phyloP scores from a whole-genome alignment of 345 rosid genomes.

The Microcos paniculata region DNA sequence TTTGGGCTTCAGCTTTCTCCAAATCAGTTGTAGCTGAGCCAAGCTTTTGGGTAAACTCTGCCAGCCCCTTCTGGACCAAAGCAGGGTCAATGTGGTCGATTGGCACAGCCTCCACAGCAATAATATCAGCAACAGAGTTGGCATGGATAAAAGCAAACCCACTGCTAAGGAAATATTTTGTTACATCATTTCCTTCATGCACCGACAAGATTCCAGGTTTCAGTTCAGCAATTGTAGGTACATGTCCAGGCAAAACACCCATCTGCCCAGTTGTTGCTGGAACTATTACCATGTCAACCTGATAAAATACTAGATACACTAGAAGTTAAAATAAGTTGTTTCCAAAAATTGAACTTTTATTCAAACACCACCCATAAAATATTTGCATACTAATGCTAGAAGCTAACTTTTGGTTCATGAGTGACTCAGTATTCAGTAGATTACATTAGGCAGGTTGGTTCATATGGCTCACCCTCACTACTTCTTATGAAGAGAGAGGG shows the following conservation, averaged over 20 bases:
- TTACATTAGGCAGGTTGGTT: not conserved
- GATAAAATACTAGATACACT: slow-evolving; percentile 17
- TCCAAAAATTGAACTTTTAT: not conserved
- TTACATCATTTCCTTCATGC: slow-evolving; percentile 71
- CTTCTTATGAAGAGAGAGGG: not conserved
- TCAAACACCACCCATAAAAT: not conserved
- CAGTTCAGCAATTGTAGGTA: slow-evolving; percentile 80
- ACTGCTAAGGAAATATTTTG: slow-evolving; percentile 83
- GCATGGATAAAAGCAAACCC: slow-evolving; percentile 84
- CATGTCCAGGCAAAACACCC: slow-evolving; percentile 93
- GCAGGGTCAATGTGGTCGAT: slow-evolving; percentile 60
- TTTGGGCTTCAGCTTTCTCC: slow-evolving; percentile 92
- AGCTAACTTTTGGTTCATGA: not conserved
- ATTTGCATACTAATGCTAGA: not conserved
- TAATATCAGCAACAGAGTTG: slow-evolving; percentile 74
- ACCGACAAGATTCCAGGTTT: slow-evolving; percentile 89
- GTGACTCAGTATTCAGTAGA: not conserved
- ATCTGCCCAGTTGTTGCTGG: slow-evolving; percentile 94
- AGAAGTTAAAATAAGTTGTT: not conserved
- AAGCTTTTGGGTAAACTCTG: slow-evolving; percentile 73
- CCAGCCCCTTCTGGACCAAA: slow-evolving; percentile 83
- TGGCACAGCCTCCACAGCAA: slow-evolving; percentile 79
- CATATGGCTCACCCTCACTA: not conserved
- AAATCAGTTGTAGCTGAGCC: slow-evolving; percentile 70
- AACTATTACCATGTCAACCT: slow-evolving; percentile 95